phyloP scores from a whole-genome alignment of 257 asterid species.

The Petrea volubilis region DNA sequence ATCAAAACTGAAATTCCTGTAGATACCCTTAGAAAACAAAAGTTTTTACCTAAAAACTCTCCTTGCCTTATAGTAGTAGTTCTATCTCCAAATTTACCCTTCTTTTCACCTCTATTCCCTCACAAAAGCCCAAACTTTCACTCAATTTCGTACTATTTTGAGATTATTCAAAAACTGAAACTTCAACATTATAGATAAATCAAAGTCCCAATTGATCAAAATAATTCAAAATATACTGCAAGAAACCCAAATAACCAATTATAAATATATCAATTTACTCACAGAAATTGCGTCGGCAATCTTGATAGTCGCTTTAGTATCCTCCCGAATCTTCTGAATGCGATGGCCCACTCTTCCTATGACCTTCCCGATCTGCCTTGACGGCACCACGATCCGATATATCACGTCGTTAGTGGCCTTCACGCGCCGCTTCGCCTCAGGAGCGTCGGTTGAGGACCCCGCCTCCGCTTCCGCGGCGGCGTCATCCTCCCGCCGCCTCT shows the following conservation, averaged over 20 bases:
- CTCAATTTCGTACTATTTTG: neutral
- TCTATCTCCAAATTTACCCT: neutral
- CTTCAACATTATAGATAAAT: neutral
- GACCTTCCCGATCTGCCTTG: conserved; percentile 95
- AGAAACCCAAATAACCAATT: neutral
- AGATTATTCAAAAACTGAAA: neutral
- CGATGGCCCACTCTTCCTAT: conserved; percentile 91
- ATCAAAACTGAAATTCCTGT: neutral
- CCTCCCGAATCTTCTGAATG: conserved; percentile 92
- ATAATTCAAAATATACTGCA: neutral
- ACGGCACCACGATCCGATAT: conserved; percentile 87
- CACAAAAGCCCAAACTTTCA: neutral
- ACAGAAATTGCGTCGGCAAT: conserved; percentile 61
- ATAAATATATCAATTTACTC: conserved; percentile 23
- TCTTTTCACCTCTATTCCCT: neutral
- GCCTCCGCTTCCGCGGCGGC: conserved; percentile 33
- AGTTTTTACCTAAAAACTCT: neutral
- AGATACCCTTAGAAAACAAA: neutral
- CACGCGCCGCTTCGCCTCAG: conserved; percentile 73
- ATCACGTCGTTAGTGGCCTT: conserved; percentile 67
- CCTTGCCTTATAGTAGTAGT: neutral
- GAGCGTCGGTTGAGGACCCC: conserved; percentile 46
- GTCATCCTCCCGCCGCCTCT: conserved; percentile 75
- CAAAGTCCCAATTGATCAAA: neutral
- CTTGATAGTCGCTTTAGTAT: conserved; percentile 64